phyloP scores from a whole-genome alignment of 2,329 filamentous ascomycete species.

The Colletotrichum salicis region DNA sequence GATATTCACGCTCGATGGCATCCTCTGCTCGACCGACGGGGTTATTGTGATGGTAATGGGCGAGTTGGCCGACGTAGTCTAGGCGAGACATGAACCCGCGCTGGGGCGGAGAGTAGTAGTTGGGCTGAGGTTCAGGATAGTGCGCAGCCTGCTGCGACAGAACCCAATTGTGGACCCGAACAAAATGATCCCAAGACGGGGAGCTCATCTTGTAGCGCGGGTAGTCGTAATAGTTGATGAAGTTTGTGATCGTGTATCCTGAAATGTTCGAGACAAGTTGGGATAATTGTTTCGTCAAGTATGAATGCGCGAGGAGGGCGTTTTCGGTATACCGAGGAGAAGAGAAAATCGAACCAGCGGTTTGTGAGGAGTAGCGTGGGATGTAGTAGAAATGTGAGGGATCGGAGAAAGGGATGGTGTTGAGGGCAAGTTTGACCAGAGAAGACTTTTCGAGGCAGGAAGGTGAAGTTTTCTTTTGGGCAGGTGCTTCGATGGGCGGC shows the following conservation, averaged over 20 bases:
- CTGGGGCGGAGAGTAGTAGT: not conserved
- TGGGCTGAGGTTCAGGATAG: not conserved
- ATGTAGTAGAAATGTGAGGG: not conserved
- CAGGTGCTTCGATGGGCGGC: conserved; percentile 3
- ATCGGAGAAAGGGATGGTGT: not conserved
- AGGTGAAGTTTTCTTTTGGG: not conserved
- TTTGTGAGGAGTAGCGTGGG: not conserved
- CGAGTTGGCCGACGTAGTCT: not conserved
- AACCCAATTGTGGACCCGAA: not conserved
- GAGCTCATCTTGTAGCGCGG: not conserved
- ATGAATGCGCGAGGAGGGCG: not conserved
- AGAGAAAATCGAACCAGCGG: not conserved
- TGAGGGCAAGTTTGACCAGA: not conserved
- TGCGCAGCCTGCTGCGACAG: not conserved
- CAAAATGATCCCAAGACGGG: not conserved
- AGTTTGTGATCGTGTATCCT: not conserved
- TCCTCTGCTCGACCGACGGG: not conserved
- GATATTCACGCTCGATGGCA: no score
- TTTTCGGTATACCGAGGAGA: not conserved
- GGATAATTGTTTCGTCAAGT: not conserved
- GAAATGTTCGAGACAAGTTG: not conserved
- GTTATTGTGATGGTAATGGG: not conserved
- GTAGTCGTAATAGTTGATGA: not conserved
- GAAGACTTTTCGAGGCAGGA: not conserved
- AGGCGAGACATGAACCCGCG: not conserved